Evolutionary conservation across 2,329 filamentous ascomycete genomes (phyloP), one percentile per base, ranked within the genome.

Genomic region (Phialemoniopsis sp.): DNA sequence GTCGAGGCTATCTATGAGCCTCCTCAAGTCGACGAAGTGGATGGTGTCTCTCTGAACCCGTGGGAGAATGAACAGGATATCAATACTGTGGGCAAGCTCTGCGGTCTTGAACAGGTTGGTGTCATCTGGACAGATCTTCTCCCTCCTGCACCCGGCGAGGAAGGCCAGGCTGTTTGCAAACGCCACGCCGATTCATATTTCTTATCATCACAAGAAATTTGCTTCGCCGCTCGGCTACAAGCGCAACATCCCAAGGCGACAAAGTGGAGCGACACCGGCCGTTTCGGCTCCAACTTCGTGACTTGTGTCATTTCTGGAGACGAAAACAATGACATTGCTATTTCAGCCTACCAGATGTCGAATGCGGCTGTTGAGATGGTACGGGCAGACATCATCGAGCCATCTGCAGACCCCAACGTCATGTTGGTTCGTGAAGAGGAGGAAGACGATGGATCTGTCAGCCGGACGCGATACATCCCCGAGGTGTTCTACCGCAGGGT

Each of bases 301-400:
- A 97, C 93, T 1, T 98, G 93, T 61, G 82, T 98, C 32, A 76
- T 98, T 44, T 91, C 88, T n/a, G 91, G 91, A 34, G 91, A 97
- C 53, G 87, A 93, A 47, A 73, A 87, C 36, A 89, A 90, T 40
- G 82, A 89, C 46, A 97, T 98, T 49, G 77, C 83, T 14, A 87
- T 98, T 45, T 87, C 89, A 4, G 82, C 90, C 1, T 98, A 97
- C 55, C 93, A 98, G 62, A 90, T 89, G 46, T 95, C 91, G 1
- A 95, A 96, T 51, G 86, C 93, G 13, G 89, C 90, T 0, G 89
- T 96, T 5, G 93, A 98, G 62, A 98, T 98, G 93, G 88, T 95
- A 18, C 78, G 87, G 46, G 90, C 93, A 30, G 88, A 97, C 53
- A 90, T 98, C 47, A 80, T 98, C 44, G 93, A 98, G 60, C 88